These are phyloP conservation scores for Nicotiana noctiflora DNA, from an alignment of 257 asterid species.

Conservation along the genomic window DNA sequence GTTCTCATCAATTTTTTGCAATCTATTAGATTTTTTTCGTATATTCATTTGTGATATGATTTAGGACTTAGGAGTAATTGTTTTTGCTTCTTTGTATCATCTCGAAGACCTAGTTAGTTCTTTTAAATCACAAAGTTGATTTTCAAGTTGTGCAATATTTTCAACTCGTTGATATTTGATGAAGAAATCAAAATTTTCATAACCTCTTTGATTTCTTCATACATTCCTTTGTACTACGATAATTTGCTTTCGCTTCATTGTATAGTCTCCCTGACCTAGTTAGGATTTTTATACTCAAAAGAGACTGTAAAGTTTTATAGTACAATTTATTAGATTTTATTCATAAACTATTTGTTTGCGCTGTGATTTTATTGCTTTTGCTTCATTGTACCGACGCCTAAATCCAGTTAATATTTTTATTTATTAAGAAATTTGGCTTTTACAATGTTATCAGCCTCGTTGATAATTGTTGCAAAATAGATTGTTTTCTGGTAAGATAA, in stretches of 20 bases:
- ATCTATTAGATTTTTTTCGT: no score
- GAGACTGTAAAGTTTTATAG: no score
- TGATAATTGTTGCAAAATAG: background rate
- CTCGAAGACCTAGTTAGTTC: background rate
- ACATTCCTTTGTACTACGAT: background rate
- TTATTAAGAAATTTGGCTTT: background rate
- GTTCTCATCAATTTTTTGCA: no score
- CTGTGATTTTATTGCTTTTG: background rate
- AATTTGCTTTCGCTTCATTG: background rate
- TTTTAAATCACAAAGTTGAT: background rate
- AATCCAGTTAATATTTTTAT: background rate
- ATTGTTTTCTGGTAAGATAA: background rate
- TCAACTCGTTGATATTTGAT: background rate
- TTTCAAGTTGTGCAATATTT: background rate
- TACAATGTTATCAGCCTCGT: background rate
- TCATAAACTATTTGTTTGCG: no score
- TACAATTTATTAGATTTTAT: no score
- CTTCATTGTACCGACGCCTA: background rate
- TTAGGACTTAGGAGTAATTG: no score
- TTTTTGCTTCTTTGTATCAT: background rate
- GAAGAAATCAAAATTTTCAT: background rate
- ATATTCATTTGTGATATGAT: no score
- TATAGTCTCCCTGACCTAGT: background rate
- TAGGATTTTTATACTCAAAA: background rate
- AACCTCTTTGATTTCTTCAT: background rate